A percentile compares a stretch with the other conserved stretches of the same genome.
Conservation (phyloP, 345 rosid species). For the Pistacia integerrima region DNA sequence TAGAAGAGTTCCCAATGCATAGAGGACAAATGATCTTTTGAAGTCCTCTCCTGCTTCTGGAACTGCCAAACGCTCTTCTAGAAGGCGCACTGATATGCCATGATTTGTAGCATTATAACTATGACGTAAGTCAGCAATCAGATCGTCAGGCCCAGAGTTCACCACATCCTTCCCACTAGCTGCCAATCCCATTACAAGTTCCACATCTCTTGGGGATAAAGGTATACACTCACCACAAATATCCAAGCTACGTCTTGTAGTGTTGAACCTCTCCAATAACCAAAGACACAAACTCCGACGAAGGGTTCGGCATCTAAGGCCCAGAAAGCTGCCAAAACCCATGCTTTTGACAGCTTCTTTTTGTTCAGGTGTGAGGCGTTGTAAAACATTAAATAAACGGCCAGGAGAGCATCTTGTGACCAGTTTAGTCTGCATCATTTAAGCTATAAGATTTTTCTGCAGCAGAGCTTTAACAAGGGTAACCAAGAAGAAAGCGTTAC, state of each 20-base stretch:
- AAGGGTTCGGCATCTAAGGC: constrained; percentile 45
- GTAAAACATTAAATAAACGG: constrained; percentile 49
- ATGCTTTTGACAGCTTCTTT: constrained; percentile 42
- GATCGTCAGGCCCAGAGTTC: constrained; percentile 51
- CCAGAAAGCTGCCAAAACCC: constrained; percentile 51
- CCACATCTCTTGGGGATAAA: constrained; percentile 45
- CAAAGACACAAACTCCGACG: constrained; percentile 56
- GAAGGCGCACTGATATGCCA: constrained; percentile 51
- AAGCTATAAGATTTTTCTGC: constrained; percentile 22
- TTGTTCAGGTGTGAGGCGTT: constrained; percentile 41
- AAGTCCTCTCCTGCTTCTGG: constrained; percentile 53
- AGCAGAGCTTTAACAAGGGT: not conserved
- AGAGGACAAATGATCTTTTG: constrained; percentile 48
- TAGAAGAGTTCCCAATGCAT: constrained; percentile 49
- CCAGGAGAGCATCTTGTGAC: constrained; percentile 57
- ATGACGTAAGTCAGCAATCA: constrained; percentile 40
- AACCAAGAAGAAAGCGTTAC: constrained; percentile 20
- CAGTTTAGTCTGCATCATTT: constrained; percentile 43
- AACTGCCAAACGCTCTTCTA: constrained; percentile 41
- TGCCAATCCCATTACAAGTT: constrained; percentile 50
- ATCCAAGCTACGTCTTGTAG: constrained; percentile 37
- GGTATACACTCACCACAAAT: constrained; percentile 43
- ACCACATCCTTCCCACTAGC: constrained; percentile 54
- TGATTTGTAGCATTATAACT: constrained; percentile 48
- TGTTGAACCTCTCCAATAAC: constrained; percentile 51